Evolutionary conservation across 2,329 filamentous ascomycete species (phyloP).

Genomic region (Colletotrichum eremochloae): DNA sequence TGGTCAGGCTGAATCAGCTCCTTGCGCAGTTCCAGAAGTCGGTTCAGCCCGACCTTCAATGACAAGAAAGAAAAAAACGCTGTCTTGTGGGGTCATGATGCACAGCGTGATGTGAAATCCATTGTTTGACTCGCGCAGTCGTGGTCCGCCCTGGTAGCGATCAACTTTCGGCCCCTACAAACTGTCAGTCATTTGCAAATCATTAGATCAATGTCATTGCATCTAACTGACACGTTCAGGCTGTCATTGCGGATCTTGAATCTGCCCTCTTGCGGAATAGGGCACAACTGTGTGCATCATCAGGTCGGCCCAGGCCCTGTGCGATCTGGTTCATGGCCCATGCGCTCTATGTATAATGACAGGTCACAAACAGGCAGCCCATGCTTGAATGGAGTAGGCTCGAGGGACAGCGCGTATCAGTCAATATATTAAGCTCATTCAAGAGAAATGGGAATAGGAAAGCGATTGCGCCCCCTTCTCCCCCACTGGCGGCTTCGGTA

Average conservation of each 20-base stretch:
- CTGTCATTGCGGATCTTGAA: slow-evolving; percentile 20
- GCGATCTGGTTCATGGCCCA: neutral
- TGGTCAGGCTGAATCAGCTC: neutral
- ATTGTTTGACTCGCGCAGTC: slow-evolving; percentile 32
- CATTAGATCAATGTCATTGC: neutral
- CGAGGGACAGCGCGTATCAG: neutral
- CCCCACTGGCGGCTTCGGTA: neutral
- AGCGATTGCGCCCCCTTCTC: neutral
- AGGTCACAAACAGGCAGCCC: slow-evolving; percentile 1
- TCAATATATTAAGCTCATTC: slow-evolving; percentile 4
- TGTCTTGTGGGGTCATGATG: slow-evolving; percentile 22
- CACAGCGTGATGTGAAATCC: slow-evolving; percentile 31
- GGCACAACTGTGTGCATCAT: neutral
- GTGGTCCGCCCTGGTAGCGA: slow-evolving; percentile 27
- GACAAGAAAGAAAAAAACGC: neutral
- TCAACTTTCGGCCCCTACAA: slow-evolving; percentile 4
- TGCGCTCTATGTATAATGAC: neutral
- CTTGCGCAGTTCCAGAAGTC: slow-evolving; percentile 5
- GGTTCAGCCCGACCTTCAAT: neutral
- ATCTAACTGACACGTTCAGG: slow-evolving; percentile 6
- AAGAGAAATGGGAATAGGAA: neutral
- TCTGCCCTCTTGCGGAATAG: slow-evolving; percentile 8
- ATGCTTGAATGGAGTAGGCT: neutral
- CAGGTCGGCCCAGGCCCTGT: neutral
- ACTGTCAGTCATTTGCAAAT: slow-evolving; percentile 13